Percentiles rank a stretch among this genome's conserved stretches.
Conservation (phyloP, 345 rosid genomes). For the Euphorbia lathyris region DNA sequence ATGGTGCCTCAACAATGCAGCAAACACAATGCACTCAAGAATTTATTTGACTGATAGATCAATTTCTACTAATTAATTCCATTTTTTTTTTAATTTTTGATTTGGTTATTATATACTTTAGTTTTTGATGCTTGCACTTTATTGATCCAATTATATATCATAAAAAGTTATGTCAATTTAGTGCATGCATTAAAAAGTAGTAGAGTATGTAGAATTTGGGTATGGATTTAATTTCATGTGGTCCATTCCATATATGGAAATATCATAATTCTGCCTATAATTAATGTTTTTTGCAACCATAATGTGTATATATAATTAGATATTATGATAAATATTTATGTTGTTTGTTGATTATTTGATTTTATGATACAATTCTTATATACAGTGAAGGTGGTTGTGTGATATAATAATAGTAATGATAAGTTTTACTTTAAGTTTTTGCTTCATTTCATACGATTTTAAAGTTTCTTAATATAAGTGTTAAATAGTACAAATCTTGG, state of each 20-base stretch:
- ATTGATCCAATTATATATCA: background rate
- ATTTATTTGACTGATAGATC: conserved; percentile 50
- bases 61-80: background rate
- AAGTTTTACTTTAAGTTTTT: too few species aligned
- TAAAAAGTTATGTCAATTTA: background rate
- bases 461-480: too few species aligned
- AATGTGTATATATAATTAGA: too few species aligned
- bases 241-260: background rate
- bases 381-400: too few species aligned
- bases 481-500: too few species aligned
- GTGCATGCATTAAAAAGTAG: conserved; percentile 25
- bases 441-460: too few species aligned
- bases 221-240: background rate
- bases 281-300: background rate
- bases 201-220: background rate
- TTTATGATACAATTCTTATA: too few species aligned
- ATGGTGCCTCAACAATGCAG: conserved; percentile 43
- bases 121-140: conserved; percentile 22
- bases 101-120: background rate
- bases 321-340: too few species aligned
- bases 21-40: conserved; percentile 71
- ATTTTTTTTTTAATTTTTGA: background rate
- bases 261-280: too few species aligned
- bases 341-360: too few species aligned
- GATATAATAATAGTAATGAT: too few species aligned